Evolutionary conservation across 148 eudicot species (phyloP), one percentile per base, ranked within the genome.

Genomic region (Polygonum maritimum): DNA sequence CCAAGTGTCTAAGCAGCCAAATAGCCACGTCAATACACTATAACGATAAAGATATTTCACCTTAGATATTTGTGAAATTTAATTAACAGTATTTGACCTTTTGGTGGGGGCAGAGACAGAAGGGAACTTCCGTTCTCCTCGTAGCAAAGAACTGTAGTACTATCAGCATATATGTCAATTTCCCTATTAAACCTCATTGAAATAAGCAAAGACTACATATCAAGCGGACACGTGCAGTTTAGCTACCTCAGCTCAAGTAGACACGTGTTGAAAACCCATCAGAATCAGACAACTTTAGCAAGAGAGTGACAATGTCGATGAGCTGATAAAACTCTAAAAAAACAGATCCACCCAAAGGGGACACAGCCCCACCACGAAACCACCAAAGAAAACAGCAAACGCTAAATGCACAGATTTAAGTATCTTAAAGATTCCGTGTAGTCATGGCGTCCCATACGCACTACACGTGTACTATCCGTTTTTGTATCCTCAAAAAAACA

Each of bases 351-450:
- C 39, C 69, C 33, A 13, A 21, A 19, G 18, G 31, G 31, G 31
- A 26, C 69, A 63, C 39, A 65, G 14, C 44, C 71, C 71, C 44
- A 65, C 71, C 71, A 65, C 71, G 35, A 65, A 65, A 65, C 71
- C 41, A 65, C 69, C 69, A 36, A 65, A 65, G 71, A 67, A 67
- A 67, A 67, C 71, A 67, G 71, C 45, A 67, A 67, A 36, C 71
- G 71, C 71, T 36, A 38, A 33, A 35, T 63, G 33, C 6, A 63
- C 69, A 63, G 8, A 35, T 10, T n/a, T 22, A 60, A 60, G 69
- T 60, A 67, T 67, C 71, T 67, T 35, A 36, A 36, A 67, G 71
- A 67, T 67, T 67, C 71, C 70, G 71, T 16, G 71, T 67, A 10
- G 71, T 0, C 71, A 67, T 67, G 71, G 71, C 71, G 71, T 67